phyloP scores from a whole-genome alignment of 1,284 basidiomycete genomes.

The Malassezia sp. region DNA sequence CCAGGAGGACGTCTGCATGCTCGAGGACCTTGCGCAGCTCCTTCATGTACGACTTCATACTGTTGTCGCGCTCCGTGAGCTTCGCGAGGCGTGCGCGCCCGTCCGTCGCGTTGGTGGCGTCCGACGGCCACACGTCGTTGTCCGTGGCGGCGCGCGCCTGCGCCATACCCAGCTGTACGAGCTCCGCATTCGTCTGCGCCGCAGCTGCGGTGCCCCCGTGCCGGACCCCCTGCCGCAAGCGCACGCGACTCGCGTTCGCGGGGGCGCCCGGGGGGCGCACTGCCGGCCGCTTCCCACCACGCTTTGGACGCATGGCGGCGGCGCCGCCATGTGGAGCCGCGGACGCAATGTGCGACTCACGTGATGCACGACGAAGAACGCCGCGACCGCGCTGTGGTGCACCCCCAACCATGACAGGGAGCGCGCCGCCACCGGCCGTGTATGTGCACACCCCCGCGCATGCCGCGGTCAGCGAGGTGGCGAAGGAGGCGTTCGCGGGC shows the following conservation, averaged over 20 bases:
- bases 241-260: slow-evolving; percentile 1
- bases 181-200: slow-evolving; percentile 12
- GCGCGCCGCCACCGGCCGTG: not conserved
- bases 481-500: slow-evolving; percentile 53
- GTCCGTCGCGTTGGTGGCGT: too few relatives aligned
- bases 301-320: slow-evolving; percentile 2
- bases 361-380: not conserved
- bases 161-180: slow-evolving; percentile 9
- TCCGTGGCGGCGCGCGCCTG: not conserved
- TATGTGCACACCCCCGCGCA: slow-evolving; percentile 1
- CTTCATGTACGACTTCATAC: slow-evolving; percentile 47
- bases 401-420: not conserved
- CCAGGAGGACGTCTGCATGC: slow-evolving; percentile 70
- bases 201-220: slow-evolving; percentile 10
- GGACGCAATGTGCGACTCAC: not conserved
- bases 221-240: not conserved
- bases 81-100: slow-evolving; percentile 6
- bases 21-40: slow-evolving; percentile 80
- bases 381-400: too few relatives aligned
- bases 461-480: not conserved
- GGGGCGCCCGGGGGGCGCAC: not conserved
- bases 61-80: slow-evolving; percentile 30
- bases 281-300: not conserved
- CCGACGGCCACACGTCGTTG: not conserved
- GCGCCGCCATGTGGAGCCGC: not conserved